Conservation (phyloP, 805 yeast species). For the Metschnikowia henanensis region DNA sequence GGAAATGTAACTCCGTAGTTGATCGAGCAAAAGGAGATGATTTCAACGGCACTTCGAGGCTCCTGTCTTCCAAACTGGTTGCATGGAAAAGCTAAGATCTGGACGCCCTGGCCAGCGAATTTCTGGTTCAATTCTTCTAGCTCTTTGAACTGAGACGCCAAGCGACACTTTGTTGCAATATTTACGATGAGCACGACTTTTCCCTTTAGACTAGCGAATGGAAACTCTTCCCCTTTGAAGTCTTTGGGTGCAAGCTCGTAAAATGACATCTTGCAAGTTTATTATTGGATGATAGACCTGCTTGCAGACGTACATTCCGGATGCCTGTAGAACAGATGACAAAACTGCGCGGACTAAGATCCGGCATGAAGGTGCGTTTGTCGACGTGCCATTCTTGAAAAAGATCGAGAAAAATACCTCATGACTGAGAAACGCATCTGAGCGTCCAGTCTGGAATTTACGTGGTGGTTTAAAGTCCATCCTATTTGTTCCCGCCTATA, state of each 20-base stretch:
- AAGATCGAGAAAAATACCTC: neutral
- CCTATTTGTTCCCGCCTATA: too few species aligned
- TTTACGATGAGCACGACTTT: conserved; percentile 83
- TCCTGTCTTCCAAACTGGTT: conserved; percentile 46
- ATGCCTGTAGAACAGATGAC: neutral
- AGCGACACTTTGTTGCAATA: conserved; percentile 75
- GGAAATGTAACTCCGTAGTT: conserved; percentile 95
- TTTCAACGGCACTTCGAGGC: conserved; percentile 52
- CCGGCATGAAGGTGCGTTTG: neutral
- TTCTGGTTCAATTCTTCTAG: conserved; percentile 44
- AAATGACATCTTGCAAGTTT: conserved; percentile 45
- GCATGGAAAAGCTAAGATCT: conserved; percentile 45
- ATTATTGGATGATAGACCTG: too few species aligned
- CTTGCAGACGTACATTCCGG: too few species aligned
- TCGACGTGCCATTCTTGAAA: neutral
- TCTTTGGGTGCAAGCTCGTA: conserved; percentile 72
- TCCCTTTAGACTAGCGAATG: conserved; percentile 64
- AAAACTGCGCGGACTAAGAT: neutral
- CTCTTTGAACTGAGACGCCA: conserved; percentile 44
- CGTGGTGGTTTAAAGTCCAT: too few species aligned
- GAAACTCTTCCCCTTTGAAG: conserved; percentile 55
- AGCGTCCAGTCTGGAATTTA: too few species aligned
- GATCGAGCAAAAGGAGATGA: conserved; percentile 66
- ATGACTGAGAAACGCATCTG: too few species aligned
- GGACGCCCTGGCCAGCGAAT: conserved; percentile 35